These are phyloP conservation scores for Cryptosporidium andersoni DNA, from an alignment of 169 alveolate species.

Conservation along the genomic window DNA sequence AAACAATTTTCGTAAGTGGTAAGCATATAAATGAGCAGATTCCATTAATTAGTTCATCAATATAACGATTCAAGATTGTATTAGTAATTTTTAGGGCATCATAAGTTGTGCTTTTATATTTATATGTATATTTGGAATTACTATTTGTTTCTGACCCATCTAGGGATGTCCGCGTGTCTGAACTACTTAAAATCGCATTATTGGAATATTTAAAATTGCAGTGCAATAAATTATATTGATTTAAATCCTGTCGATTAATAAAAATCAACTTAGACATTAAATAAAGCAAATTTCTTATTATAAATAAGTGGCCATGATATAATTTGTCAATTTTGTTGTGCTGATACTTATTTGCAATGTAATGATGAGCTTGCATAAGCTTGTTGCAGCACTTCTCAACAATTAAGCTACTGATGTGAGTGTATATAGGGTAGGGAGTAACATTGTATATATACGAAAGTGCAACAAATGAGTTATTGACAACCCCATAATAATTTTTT, in stretches of 20 bases:
- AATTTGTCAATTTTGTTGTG: slow-evolving; percentile 28
- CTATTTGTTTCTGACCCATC: background rate
- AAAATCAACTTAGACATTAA: slow-evolving; percentile 38
- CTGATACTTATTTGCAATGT: slow-evolving; percentile 11
- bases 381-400: slow-evolving; percentile 45
- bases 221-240: no score
- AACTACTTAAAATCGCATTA: background rate
- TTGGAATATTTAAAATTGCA: no score
- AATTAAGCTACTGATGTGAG: slow-evolving; percentile 13
- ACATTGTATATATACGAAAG: slow-evolving; percentile 37
- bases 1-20: slow-evolving; percentile 57
- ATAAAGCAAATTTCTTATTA: slow-evolving; percentile 40
- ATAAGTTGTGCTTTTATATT: background rate
- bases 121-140: background rate
- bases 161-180: background rate
- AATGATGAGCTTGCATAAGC: slow-evolving; percentile 32
- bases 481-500: slow-evolving; percentile 36
- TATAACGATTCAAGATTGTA: background rate
- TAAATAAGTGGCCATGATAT: slow-evolving; percentile 51
- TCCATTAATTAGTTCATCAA: slow-evolving; percentile 44
- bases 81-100: slow-evolving; percentile 1
- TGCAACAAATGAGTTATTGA: slow-evolving; percentile 29
- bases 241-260: slow-evolving; percentile 6
- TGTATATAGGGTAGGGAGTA: slow-evolving; percentile 35
- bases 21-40: slow-evolving; percentile 50